phyloP scores from a whole-genome alignment of 768 basidiomycete species.

The Ephemerocybe angulata region DNA sequence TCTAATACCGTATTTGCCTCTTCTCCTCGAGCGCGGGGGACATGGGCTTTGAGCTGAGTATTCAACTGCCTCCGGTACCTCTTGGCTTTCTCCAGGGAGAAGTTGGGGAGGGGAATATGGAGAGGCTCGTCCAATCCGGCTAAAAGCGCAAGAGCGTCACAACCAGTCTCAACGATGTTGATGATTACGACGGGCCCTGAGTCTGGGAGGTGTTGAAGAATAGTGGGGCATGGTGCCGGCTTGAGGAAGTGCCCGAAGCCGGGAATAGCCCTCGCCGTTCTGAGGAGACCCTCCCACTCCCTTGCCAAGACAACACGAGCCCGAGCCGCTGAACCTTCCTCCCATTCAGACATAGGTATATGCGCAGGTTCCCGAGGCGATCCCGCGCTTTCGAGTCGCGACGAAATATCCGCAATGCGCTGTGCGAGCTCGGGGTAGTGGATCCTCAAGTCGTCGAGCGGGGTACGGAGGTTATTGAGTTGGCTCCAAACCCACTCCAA shows the following conservation, averaged over 20 bases:
- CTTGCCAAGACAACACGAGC: too few relatives aligned
- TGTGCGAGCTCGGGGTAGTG: conserved; percentile 12
- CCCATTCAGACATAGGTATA: not conserved
- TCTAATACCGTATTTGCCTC: conserved; percentile 10
- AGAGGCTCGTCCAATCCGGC: not conserved
- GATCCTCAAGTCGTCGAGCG: conserved; percentile 15
- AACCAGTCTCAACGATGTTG: not conserved
- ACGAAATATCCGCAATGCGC: conserved; percentile 9
- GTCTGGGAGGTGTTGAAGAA: not conserved
- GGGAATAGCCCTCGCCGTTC: not conserved
- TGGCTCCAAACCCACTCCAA: too few relatives aligned
- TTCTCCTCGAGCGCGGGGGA: conserved; percentile 3
- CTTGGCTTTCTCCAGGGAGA: too few relatives aligned
- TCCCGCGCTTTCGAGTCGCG: conserved; percentile 14
- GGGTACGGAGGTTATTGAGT: too few relatives aligned
- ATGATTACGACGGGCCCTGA: conserved; percentile 8
- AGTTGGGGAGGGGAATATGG: too few relatives aligned
- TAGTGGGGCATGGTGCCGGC: not conserved
- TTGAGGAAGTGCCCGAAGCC: conserved; percentile 2
- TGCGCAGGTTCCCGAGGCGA: too few relatives aligned
- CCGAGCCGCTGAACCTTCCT: too few relatives aligned
- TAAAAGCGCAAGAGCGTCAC: conserved; percentile 8
- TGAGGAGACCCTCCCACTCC: not conserved
- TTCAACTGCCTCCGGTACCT: not conserved
- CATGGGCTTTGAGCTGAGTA: not conserved